Evolutionary conservation across 345 rosid genomes (phyloP), one percentile per base, ranked within the genome.

Genomic region (Draba incana): DNA sequence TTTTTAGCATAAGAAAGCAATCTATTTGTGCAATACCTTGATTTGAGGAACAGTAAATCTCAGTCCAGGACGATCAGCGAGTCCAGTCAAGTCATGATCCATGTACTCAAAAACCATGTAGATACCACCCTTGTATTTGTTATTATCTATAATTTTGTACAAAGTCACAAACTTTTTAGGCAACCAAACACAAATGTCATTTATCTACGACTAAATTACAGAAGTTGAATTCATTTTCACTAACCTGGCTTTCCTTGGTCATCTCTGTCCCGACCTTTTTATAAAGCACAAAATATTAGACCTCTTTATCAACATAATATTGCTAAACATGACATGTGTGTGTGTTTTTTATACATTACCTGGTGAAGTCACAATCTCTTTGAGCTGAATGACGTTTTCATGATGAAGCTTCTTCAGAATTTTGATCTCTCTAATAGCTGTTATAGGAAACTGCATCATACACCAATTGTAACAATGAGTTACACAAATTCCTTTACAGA

Each of bases 21-120:
- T 63, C 2, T 14, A 69, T 37, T 67, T 13, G 15, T 58, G 57
- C 12, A 56, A 59, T 74, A 93, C 97, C 96, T 94, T 91, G 70
- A 94, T 94, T 66, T 94, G 99, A 51, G 99, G 85, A 72, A 91
- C 84, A 2, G 97, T 78, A 81, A 94, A 91, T 79, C 92, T 87
- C 80, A 88, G 79, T 75, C 96, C 97, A 70, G 96, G 95, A 75
- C 97, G 95, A 79, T 94, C 95, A 64, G 97, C 84, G 38, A 91
- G 95, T 39, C 99, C 97, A 35, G 92, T 94, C 84, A 94, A 81
- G 61, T 90, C 98, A 81, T 90, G 96, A 79, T 93, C 98, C 98
- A 93, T 90, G 79, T 90, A 93, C 60, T 90, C 98, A 70, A 90
- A 93, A 56, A 93, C 98, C 98, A 93, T 90, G 77, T 90, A 93